Evolutionary conservation across 345 rosid genomes (phyloP).

Genomic region (Gossypioides kirkii): DNA sequence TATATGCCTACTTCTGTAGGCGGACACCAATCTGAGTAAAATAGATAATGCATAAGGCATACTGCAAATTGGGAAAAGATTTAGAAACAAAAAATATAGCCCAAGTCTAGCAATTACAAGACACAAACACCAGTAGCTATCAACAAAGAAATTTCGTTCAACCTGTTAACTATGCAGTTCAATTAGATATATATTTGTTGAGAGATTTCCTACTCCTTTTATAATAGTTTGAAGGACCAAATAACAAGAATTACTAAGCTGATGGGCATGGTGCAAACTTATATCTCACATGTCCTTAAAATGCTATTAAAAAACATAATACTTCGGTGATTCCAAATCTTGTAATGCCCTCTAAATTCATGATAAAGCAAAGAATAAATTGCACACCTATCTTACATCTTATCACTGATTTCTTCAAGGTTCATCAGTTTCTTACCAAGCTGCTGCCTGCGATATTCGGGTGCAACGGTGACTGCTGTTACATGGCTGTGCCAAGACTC

Average conservation of each 20-base stretch:
- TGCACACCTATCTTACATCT: slow-evolving; percentile 24
- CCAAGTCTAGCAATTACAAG: background rate
- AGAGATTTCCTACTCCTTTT: too few species aligned
- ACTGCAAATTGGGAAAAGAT: background rate
- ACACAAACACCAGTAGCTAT: background rate
- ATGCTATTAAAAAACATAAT: background rate
- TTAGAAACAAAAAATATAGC: background rate
- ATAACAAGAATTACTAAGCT: too few species aligned
- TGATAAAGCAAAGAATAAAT: background rate
- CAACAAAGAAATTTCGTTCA: background rate
- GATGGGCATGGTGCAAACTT: background rate
- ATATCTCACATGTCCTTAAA: background rate
- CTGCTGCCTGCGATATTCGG: slow-evolving; percentile 86
- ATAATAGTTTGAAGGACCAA: too few species aligned
- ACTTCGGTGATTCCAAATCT: background rate
- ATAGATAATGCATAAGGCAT: background rate
- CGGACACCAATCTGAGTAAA: slow-evolving; percentile 28
- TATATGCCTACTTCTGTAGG: slow-evolving; percentile 32
- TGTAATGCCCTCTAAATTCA: background rate
- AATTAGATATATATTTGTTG: too few species aligned
- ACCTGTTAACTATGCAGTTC: too few species aligned
- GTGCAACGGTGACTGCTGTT: slow-evolving; percentile 87
- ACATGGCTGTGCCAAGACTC: slow-evolving; percentile 99
- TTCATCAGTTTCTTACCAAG: slow-evolving; percentile 70
- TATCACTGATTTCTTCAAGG: slow-evolving; percentile 4